These are phyloP conservation scores for Calonectria henricotiae DNA, from an alignment of 2,329 filamentous ascomycete genomes.

Conservation along the genomic window DNA sequence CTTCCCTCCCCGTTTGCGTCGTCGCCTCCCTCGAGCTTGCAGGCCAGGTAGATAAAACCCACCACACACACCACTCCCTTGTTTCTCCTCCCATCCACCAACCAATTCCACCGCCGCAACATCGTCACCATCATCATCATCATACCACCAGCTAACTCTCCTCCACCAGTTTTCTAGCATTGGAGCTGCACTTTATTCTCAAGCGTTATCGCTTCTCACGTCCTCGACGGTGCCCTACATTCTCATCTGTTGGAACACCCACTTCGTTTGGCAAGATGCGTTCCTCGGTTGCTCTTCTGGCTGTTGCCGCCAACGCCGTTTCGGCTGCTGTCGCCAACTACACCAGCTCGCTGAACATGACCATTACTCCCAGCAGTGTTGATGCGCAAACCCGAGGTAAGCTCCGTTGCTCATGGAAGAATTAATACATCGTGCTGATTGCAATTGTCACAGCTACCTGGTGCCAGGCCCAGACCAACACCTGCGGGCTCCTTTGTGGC, in stretches of 20 bases:
- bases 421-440: conserved; percentile 36
- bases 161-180: conserved; percentile 35
- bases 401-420: conserved; percentile 38
- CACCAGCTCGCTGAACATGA: conserved; percentile 61
- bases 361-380: conserved; percentile 61
- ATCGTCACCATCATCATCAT: conserved; percentile 46
- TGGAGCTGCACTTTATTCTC: background rate
- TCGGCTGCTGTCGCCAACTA: conserved; percentile 65
- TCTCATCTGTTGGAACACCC: background rate
- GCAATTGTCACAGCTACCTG: conserved; percentile 62
- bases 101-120: conserved; percentile 36
- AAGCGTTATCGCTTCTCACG: conserved; percentile 17
- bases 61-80: conserved; percentile 26
- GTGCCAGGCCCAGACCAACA: conserved; percentile 69
- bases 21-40: conserved; percentile 27
- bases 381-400: conserved; percentile 59
- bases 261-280: conserved; percentile 60
- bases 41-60: conserved; percentile 42
- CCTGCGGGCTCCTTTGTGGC: conserved; percentile 67
- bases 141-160: conserved; percentile 43
- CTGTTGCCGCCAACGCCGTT: conserved; percentile 64
- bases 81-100: conserved; percentile 30
- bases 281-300: conserved; percentile 59
- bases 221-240: conserved; percentile 4
- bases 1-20: conserved; percentile 36